Evolutionary conservation across 2,329 filamentous ascomycete species (phyloP).

Genomic region (Sclerotinia glacialis): DNA sequence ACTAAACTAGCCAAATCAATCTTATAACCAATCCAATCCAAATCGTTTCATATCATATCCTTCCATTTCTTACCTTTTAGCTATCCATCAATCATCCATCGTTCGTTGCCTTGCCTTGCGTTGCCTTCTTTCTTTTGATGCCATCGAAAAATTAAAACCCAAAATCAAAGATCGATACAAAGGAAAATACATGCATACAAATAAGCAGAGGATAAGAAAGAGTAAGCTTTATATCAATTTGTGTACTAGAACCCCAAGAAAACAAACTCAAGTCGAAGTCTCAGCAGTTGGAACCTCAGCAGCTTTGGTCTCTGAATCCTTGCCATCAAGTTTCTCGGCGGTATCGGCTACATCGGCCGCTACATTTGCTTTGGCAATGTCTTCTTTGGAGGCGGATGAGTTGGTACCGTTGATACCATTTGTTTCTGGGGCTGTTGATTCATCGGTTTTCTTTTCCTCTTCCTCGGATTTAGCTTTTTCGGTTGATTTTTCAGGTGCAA

Average conservation of each 20-base stretch:
- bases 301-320: conserved; percentile 27
- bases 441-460: not conserved
- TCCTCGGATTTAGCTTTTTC: not conserved
- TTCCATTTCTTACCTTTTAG: not conserved
- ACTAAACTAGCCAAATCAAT: too few species aligned
- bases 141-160: not conserved
- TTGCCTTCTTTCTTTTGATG: not conserved
- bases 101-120: not conserved
- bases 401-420: conserved; percentile 29
- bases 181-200: conserved; percentile 1
- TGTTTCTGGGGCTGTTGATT: conserved; percentile 3
- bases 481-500: not conserved
- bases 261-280: not conserved
- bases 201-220: not conserved
- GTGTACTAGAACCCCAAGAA: not conserved
- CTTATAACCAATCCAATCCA: too few species aligned
- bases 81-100: not conserved
- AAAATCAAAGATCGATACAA: not conserved
- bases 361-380: conserved; percentile 35
- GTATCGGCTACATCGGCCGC: conserved; percentile 47
- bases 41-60: not conserved
- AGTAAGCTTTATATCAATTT: not conserved
- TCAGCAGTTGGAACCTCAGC: conserved; percentile 23
- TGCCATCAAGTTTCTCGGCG: conserved; percentile 40
- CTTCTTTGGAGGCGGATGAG: conserved; percentile 29